phyloP scores from a whole-genome alignment of 495 filamentous ascomycete genomes.

The Bombardia bombarda region DNA sequence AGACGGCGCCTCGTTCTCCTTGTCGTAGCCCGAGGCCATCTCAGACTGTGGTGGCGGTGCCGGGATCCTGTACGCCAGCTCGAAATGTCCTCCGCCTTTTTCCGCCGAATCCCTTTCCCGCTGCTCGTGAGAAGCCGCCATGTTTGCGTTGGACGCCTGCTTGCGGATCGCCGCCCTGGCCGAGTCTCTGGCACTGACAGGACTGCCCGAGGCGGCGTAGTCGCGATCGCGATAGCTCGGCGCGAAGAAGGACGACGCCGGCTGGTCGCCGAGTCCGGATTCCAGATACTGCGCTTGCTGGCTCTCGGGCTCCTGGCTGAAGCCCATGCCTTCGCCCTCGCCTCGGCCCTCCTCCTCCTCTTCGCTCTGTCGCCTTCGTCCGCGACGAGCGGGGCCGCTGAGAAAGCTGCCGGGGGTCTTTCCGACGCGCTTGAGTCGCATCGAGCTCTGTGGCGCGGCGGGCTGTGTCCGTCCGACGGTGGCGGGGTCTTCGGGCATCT shows the following conservation, averaged over 20 bases:
- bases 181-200: constrained; percentile 31
- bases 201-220: constrained; percentile 35
- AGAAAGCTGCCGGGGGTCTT: constrained; percentile 65
- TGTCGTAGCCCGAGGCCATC: constrained; percentile 55
- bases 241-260: constrained; percentile 28
- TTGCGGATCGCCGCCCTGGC: constrained; percentile 25
- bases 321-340: constrained; percentile 24
- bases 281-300: constrained; percentile 29
- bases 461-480: constrained; percentile 41
- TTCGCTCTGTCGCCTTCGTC: constrained; percentile 65
- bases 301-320: constrained; percentile 28
- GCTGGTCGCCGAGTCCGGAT: constrained; percentile 20
- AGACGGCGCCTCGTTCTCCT: constrained; percentile 75
- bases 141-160: constrained; percentile 15
- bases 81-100: constrained; percentile 9
- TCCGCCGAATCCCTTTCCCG: background rate
- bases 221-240: constrained; percentile 30
- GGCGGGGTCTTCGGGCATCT: constrained; percentile 30
- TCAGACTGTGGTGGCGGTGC: constrained; percentile 45
- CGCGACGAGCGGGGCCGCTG: constrained; percentile 65
- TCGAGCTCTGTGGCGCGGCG: constrained; percentile 53
- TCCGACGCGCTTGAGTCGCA: constrained; percentile 65
- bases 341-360: constrained; percentile 48
- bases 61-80: constrained; percentile 54
- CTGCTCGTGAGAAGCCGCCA: constrained; percentile 14